These are phyloP conservation scores for Zygosaccharomyces sapae DNA, from an alignment of 1,139 yeast species.

Conservation along the genomic window DNA sequence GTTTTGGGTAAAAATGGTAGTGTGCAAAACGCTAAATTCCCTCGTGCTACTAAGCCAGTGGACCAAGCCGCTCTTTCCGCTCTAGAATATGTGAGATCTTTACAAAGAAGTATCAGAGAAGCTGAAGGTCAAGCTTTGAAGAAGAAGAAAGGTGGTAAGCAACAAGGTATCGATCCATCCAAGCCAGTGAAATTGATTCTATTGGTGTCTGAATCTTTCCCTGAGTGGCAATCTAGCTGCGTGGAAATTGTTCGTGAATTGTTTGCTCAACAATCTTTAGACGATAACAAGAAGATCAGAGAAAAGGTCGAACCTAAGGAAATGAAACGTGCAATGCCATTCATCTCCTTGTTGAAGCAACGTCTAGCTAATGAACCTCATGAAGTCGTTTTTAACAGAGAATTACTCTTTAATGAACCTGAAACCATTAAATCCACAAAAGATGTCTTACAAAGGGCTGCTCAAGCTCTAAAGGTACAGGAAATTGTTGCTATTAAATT, in stretches of 20 bases:
- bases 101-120: constrained; percentile 85
- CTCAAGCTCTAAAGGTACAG: constrained; percentile 51
- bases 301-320: constrained; percentile 63
- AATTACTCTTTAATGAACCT: constrained; percentile 74
- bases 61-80: constrained; percentile 61
- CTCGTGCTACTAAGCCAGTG: constrained; percentile 62
- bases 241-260: constrained; percentile 78
- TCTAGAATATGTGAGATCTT: constrained; percentile 68
- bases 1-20: constrained; percentile 57
- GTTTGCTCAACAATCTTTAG: constrained; percentile 57
- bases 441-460: constrained; percentile 56
- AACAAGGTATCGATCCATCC: constrained; percentile 64
- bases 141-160: constrained; percentile 89
- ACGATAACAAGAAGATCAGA: constrained; percentile 59
- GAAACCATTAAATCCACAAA: constrained; percentile 57
- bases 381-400: constrained; percentile 77
- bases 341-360: constrained; percentile 77
- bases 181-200: constrained; percentile 71
- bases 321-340: constrained; percentile 97
- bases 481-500: constrained; percentile 57
- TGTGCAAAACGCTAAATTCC: constrained; percentile 76
- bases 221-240: constrained; percentile 92
- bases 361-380: constrained; percentile 66
- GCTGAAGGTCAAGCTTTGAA: constrained; percentile 83
- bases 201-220: constrained; percentile 77